These are phyloP conservation scores for Acidiella bohemica DNA, from an alignment of 495 filamentous ascomycete genomes.

Conservation along the genomic window DNA sequence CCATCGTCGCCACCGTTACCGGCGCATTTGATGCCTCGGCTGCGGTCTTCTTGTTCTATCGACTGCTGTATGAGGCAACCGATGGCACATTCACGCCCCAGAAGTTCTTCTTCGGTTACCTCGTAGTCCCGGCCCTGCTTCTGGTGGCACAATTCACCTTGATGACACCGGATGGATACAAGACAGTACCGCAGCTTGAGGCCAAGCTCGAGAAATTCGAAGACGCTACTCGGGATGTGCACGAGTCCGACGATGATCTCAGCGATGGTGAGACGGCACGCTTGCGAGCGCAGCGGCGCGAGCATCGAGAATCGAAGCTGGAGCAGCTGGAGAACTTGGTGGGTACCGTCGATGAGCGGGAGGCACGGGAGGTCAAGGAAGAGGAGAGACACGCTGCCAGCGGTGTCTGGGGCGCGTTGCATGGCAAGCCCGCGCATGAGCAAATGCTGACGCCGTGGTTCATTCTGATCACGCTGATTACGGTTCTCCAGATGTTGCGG, in stretches of 20 bases:
- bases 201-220: conserved; percentile 58
- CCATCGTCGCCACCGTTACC: conserved; percentile 73
- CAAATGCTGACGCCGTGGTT: conserved; percentile 86
- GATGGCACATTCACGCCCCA: conserved; percentile 46
- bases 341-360: conserved; percentile 43
- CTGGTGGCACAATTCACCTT: conserved; percentile 53
- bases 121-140: conserved; percentile 62
- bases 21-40: conserved; percentile 84
- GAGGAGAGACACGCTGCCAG: conserved; percentile 47
- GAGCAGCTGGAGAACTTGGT: conserved; percentile 64
- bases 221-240: conserved; percentile 29
- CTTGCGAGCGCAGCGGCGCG: conserved; percentile 41
- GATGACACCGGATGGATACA: conserved; percentile 73
- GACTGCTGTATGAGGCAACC: conserved; percentile 55
- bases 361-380: conserved; percentile 40
- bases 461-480: conserved; percentile 71
- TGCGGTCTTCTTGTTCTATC: conserved; percentile 71
- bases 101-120: conserved; percentile 64
- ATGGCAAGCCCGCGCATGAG: conserved; percentile 52
- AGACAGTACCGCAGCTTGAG: conserved; percentile 74
- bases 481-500: conserved; percentile 79
- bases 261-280: conserved; percentile 15
- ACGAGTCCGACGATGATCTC: conserved; percentile 36
- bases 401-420: conserved; percentile 88
- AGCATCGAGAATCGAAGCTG: conserved; percentile 53